phyloP scores from a whole-genome alignment of 2,329 filamentous ascomycete species.

The Ophiostoma montium region DNA sequence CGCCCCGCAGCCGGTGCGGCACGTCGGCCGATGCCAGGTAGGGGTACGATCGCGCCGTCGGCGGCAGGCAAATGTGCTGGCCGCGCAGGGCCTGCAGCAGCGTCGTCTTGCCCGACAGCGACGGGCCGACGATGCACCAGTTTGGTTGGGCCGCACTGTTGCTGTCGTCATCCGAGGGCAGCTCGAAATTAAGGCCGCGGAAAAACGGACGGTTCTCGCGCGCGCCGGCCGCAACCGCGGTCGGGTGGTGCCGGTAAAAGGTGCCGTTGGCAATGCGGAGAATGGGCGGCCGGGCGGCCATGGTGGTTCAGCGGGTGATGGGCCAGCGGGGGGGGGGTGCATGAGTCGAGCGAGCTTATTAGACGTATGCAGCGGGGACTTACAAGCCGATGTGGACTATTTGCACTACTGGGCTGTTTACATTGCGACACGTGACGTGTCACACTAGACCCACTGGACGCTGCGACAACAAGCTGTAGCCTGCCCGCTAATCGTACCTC shows the following conservation, averaged over 20 bases:
- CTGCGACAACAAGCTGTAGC: conserved; percentile 14
- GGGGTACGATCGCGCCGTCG: conserved; percentile 63
- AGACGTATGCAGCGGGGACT: no score
- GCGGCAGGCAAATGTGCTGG: conserved; percentile 60
- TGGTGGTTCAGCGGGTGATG: conserved; percentile 18
- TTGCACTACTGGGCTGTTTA: background rate
- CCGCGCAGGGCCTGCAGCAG: conserved; percentile 70
- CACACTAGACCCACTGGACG: background rate
- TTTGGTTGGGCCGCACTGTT: conserved; percentile 34
- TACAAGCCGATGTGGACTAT: no score
- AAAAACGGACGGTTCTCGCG: conserved; percentile 57
- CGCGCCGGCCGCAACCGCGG: conserved; percentile 5
- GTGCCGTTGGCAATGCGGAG: conserved; percentile 65
- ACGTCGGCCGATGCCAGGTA: conserved; percentile 54
- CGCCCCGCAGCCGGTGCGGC: conserved; percentile 38
- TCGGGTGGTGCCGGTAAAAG: conserved; percentile 67
- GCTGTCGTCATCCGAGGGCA: conserved; percentile 37
- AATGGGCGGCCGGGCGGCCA: conserved; percentile 38
- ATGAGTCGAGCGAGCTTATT: no score
- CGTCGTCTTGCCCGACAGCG: conserved; percentile 64
- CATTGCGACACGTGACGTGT: background rate
- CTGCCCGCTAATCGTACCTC: conserved; percentile 6
- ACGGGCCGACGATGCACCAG: conserved; percentile 77
- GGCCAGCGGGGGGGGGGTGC: no score
- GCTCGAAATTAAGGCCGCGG: conserved; percentile 50